Evolutionary conservation across 2,329 filamentous ascomycete species (phyloP), one percentile per base, ranked within the genome.

Genomic region (Aspergillus thermomutatus): DNA sequence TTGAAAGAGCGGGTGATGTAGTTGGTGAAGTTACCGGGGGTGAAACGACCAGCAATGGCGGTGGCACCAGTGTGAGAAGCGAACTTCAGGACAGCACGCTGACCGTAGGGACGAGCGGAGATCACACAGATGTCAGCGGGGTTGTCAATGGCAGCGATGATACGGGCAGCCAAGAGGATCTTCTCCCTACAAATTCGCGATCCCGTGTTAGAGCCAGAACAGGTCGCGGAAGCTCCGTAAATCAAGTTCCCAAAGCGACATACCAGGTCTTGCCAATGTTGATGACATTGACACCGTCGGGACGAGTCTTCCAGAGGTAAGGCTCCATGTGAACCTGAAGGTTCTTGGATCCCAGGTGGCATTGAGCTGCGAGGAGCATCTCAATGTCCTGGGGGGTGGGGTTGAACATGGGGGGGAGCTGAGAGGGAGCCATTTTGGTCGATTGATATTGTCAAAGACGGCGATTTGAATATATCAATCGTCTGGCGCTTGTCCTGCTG

Each of bases 1-100:
- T 97, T 97, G 92, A 99, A 99, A 67, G 94, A 97, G 77, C 94
- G 93, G 81, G 95, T 99, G 89, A 99, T 99, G 90, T 99, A 99
- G 88, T 99, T 99, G 87, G 94, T 99, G 89, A 99, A 99, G 82
- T 93, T 96, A 90, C 94, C 94, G 79, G 94, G 94, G 77, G 94
- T 99, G 90, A 99, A 99, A 80, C 94, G 94, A 84, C 94, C 94
- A 75, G 94, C 95, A 76, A 99, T 99, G 80, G 94, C 90, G 75
- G 92, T 90, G 75, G 95, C 92, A 79, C 94, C 94, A 69, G 94
- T 99, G 89, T 99, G 94, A 66, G 92, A 84, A 75, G 94, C 94
- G 84, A 99, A 99, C 89, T 99, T 99, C 79, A 99, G 90, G 77
- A 99, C 95, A 73, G 94, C 93, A 83, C 94, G 93, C 87, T 99